A percentile compares a stretch with the other conserved stretches of the same genome.
phyloP scores from a whole-genome alignment of 1,284 basidiomycete species.

The Apiotrichum domesticum region DNA sequence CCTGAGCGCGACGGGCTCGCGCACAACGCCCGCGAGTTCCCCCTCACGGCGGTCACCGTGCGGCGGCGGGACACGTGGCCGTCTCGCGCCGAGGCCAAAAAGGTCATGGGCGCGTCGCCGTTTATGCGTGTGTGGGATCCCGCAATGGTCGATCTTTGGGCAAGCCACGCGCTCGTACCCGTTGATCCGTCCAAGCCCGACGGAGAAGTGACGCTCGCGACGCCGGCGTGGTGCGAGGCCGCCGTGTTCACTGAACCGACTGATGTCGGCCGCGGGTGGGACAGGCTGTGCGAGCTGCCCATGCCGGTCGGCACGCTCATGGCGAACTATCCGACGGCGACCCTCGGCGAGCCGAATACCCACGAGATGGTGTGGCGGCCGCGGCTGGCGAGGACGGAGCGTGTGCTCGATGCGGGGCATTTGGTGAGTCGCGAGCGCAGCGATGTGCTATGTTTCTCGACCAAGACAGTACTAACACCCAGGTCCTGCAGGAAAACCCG shows the following conservation, averaged over 20 bases:
- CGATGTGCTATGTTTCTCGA: background rate
- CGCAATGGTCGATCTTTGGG: constrained; percentile 59
- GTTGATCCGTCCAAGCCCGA: constrained; percentile 16
- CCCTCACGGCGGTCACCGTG: constrained; percentile 14
- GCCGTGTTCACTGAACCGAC: constrained; percentile 28
- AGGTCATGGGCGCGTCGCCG: constrained; percentile 35
- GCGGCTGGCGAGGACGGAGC: constrained; percentile 23
- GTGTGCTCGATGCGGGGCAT: constrained; percentile 32
- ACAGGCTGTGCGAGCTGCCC: constrained; percentile 24
- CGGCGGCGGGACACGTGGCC: constrained; percentile 9
- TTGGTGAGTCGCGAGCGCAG: constrained; percentile 30
- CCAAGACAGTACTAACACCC: background rate
- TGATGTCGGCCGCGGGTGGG: constrained; percentile 30
- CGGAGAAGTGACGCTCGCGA: constrained; percentile 27
- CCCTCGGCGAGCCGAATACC: constrained; percentile 25
- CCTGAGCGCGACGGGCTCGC: constrained; percentile 68
- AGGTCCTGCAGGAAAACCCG: constrained; percentile 38
- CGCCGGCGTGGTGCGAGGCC: constrained; percentile 33
- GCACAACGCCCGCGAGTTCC: constrained; percentile 59
- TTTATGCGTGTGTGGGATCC: constrained; percentile 50
- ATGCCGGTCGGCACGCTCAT: constrained; percentile 21
- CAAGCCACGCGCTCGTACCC: constrained; percentile 56
- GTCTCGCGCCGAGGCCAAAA: constrained; percentile 1
- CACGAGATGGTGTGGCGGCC: constrained; percentile 36
- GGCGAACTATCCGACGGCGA: constrained; percentile 21